Conservation (phyloP, 345 rosid genomes). For the Turritis glabra region DNA sequence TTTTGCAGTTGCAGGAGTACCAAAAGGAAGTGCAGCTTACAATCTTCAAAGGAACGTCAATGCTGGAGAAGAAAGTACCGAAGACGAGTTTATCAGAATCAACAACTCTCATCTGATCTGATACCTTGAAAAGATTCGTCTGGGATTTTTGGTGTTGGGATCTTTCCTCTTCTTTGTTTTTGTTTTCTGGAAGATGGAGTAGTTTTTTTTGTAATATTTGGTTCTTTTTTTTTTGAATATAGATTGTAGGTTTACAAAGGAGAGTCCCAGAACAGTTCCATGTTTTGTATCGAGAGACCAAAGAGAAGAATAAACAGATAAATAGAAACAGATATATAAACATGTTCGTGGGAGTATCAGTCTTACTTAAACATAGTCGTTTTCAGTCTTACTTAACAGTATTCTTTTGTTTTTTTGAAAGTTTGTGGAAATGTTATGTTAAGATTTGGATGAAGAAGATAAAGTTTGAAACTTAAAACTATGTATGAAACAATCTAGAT, state of each 20-base stretch:
- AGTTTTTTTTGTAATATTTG: constrained; percentile 15
- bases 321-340: background rate
- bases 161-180: constrained; percentile 30
- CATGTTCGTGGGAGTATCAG: background rate
- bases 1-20: constrained; percentile 60
- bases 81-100: constrained; percentile 29
- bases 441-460: background rate
- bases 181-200: constrained; percentile 6
- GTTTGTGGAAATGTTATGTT: background rate
- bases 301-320: background rate
- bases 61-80: constrained; percentile 81
- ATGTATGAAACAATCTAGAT: background rate
- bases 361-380: background rate
- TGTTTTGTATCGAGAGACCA: constrained; percentile 34
- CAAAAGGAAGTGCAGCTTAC: constrained; percentile 74
- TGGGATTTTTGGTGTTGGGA: constrained; percentile 23
- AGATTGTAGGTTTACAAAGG: constrained; percentile 33
- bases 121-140: constrained; percentile 13
- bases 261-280: constrained; percentile 25
- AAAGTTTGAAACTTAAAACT: background rate
- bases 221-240: background rate
- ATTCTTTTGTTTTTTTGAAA: background rate
- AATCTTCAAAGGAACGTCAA: constrained; percentile 78
- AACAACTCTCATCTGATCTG: constrained; percentile 22
- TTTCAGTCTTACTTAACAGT: background rate